A percentile compares a stretch with the other conserved stretches of the same genome.
Conservation (phyloP, 2,329 filamentous ascomycete genomes). For the Paraphoma sp. region DNA sequence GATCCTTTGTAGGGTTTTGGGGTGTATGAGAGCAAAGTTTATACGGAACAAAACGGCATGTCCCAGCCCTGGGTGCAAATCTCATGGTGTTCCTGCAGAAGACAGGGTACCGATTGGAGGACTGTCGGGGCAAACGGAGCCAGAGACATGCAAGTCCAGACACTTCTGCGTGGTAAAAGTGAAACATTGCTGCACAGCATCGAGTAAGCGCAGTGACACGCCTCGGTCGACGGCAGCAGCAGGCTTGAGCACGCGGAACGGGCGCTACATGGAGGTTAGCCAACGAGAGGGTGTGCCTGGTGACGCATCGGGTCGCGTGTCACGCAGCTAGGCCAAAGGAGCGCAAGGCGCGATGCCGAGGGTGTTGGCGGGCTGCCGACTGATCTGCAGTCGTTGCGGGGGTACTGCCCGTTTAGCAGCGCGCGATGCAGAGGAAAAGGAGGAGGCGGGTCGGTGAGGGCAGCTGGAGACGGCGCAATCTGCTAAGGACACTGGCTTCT, state of each 20-base stretch:
- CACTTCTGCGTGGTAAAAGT: not conserved
- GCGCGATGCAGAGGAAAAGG: conserved; percentile 1
- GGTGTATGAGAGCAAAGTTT: not conserved
- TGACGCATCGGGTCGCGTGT: not conserved
- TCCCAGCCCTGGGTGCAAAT: not conserved
- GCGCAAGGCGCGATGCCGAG: not conserved
- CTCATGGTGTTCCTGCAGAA: not conserved
- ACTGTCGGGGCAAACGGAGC: not conserved
- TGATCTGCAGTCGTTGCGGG: not conserved
- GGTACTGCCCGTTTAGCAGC: not conserved
- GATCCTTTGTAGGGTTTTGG: no score
- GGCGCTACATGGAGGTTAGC: not conserved
- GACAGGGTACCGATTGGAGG: not conserved
- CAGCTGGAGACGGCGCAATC: not conserved
- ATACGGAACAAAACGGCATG: not conserved
- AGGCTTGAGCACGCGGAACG: not conserved
- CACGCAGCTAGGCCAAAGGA: not conserved
- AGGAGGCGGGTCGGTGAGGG: not conserved
- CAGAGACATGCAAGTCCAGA: not conserved
- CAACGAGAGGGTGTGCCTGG: not conserved
- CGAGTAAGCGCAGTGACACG: not conserved
- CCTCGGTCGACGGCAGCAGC: not conserved
- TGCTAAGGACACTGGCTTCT: not conserved
- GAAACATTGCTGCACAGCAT: not conserved
- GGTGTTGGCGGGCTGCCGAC: not conserved